Conservation (phyloP, 345 rosid species). For the Dipteronia sinensis region DNA sequence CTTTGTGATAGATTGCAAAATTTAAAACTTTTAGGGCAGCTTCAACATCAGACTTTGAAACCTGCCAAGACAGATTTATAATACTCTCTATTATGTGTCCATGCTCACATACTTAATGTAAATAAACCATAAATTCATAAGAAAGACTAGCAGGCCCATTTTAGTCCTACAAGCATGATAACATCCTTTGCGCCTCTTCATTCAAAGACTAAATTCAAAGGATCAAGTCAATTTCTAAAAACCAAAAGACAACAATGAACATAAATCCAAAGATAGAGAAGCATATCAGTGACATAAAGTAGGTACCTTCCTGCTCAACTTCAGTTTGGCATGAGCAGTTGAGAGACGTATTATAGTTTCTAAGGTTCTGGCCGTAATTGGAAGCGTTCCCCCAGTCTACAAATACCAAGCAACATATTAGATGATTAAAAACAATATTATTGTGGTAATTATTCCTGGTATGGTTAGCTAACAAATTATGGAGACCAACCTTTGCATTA, state of each 20-base stretch:
- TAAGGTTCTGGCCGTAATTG: slow-evolving; percentile 94
- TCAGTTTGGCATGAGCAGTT: slow-evolving; percentile 96
- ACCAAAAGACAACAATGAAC: background rate
- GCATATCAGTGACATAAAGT: slow-evolving; percentile 13
- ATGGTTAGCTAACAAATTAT: slow-evolving; percentile 5
- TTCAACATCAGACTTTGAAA: slow-evolving; percentile 76
- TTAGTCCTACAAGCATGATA: background rate
- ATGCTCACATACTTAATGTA: slow-evolving; percentile 2
- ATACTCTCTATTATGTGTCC: background rate
- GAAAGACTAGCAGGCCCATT: background rate
- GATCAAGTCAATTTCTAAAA: background rate
- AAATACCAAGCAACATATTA: slow-evolving; percentile 27
- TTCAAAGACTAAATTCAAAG: background rate
- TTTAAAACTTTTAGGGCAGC: slow-evolving; percentile 88
- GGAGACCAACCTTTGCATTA: slow-evolving; percentile 60
- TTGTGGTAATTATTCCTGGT: background rate
- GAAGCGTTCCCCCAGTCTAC: slow-evolving; percentile 98
- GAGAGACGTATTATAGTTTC: slow-evolving; percentile 98
- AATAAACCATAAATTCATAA: slow-evolving; percentile 1
- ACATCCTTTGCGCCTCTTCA: no score
- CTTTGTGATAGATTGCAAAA: slow-evolving; percentile 97
- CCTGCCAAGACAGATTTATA: slow-evolving; percentile 45
- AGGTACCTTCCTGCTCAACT: slow-evolving; percentile 81
- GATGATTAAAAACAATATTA: slow-evolving; percentile 5
- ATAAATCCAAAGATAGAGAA: background rate